Base-by-base conservation (phyloP, 306 rosid genomes). In the Cercis canadensis region DNA sequence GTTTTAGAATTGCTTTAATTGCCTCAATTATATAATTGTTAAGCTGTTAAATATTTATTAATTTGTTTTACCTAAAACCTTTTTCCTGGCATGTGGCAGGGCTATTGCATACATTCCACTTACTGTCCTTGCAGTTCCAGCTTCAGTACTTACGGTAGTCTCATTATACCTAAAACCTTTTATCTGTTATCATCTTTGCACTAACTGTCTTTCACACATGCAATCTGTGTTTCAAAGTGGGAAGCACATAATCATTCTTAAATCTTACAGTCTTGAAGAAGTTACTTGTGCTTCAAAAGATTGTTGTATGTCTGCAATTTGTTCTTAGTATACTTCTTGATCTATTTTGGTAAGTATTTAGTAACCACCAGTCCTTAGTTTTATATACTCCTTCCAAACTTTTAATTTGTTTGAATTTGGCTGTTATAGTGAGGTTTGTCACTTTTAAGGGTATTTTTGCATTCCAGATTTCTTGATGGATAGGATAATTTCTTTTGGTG, bases 21-120 rank as follows among this genome's bases (percentile, higher is more conserved):
- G 33, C 62, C 19, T 36, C 61, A 19, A 52, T 11, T 16, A 11
- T 8, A 3, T 66, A 29, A 32, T 4, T 4, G 11, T 21, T 18
- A 49, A 15, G 51, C 11, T 13, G 32, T 16, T 49, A 24, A 65
- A 54, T 21, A 8, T 24, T 21, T 54, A 0, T 29, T 21, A 4
- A 3, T 54, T 53, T 53, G 13, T 18, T 53, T 6, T 53, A 53
- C 21, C 58, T 53, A 21, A 53, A 12, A 7, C 14, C 24, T 46
- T n/a, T 43, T 63, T 24, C 34, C 46, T 54, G 65, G 63, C 45
- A 70, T 24, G 29, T 43, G 34, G 65, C 72, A 86, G 91, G 83
- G 78, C 91, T 16, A 34, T 76, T 57, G 88, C 91, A 60, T 86
- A 86, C 83, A 69, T 86, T 77, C 91, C 88, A 37, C 72, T 86